Percentiles rank a stretch among this genome's conserved stretches.
phyloP scores from a whole-genome alignment of 192 early-diverging fungal species.

The Gryganskiella cystojenkinii region DNA sequence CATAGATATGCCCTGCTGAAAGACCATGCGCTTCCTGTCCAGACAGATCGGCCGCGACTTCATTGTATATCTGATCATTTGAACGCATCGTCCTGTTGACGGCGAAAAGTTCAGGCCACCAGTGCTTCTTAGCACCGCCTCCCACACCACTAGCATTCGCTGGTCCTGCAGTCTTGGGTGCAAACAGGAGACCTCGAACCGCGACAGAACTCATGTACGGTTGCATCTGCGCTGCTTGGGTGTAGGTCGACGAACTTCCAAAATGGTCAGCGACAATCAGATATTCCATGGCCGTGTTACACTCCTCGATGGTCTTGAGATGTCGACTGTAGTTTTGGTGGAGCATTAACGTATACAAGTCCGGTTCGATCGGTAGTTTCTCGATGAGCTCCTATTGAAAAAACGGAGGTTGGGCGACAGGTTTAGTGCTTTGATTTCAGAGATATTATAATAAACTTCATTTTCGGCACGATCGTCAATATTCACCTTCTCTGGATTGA shows the following conservation, averaged over 20 bases:
- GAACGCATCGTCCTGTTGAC: constrained; percentile 23
- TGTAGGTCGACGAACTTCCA: constrained; percentile 5
- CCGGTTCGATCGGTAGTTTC: constrained; percentile 62
- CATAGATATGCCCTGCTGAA: constrained; percentile 25
- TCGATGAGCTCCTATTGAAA: constrained; percentile 52
- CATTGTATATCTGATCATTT: constrained; percentile 28
- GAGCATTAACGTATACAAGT: constrained; percentile 63
- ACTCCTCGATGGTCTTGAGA: constrained; percentile 60
- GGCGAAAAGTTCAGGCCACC: constrained; percentile 42
- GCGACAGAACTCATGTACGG: constrained; percentile 42
- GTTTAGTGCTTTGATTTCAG: too few relatives aligned
- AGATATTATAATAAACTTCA: neutral
- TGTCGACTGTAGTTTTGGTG: constrained; percentile 69
- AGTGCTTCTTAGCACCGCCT: constrained; percentile 26
- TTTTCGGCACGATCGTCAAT: neutral
- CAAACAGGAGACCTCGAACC: constrained; percentile 31
- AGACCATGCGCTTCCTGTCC: constrained; percentile 31
- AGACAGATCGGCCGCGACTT: constrained; percentile 19
- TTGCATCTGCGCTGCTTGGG: constrained; percentile 43
- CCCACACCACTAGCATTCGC: neutral
- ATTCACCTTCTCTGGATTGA: constrained; percentile 45
- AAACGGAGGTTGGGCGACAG: too few relatives aligned
- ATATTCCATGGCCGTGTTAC: constrained; percentile 54
- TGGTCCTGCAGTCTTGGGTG: constrained; percentile 23
- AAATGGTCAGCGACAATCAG: constrained; percentile 63